These are phyloP conservation scores for Gliomastix tumulicola DNA, from an alignment of 2,329 filamentous ascomycete genomes.

Conservation along the genomic window DNA sequence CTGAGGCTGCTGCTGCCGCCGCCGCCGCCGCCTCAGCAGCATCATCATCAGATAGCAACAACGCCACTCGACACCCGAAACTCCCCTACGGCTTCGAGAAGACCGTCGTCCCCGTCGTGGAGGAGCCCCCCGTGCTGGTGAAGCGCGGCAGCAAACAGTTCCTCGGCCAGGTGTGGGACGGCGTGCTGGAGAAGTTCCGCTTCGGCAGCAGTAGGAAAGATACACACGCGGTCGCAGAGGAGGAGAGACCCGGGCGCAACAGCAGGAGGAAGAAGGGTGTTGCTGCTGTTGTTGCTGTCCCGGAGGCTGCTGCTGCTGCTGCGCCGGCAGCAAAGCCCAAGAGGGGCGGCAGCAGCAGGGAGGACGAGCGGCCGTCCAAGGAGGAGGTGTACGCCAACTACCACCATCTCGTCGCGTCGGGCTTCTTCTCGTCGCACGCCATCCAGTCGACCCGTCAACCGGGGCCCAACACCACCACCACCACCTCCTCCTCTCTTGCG, in stretches of 20 bases:
- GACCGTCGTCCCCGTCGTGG: conserved; percentile 2
- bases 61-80: too few species aligned
- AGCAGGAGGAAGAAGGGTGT: conserved; percentile 9
- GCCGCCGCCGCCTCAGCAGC: too few species aligned
- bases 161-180: conserved; percentile 29
- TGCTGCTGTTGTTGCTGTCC: too few species aligned
- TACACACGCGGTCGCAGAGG: conserved; percentile 3
- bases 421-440: conserved; percentile 52
- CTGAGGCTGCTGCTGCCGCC: conserved; percentile 17
- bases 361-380: conserved; percentile 19
- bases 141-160: conserved; percentile 18
- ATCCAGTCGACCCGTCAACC: conserved; percentile 49
- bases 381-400: conserved; percentile 52
- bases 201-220: conserved; percentile 2
- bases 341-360: background rate
- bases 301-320: too few species aligned
- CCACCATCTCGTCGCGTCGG: conserved; percentile 46
- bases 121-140: conserved; percentile 14
- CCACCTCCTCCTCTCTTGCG: conserved; percentile 7
- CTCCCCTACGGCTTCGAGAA: conserved; percentile 6
- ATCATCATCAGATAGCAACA: too few species aligned
- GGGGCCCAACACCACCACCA: conserved; percentile 8
- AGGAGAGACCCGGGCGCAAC: conserved; percentile 10
- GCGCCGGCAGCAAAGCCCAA: too few species aligned
- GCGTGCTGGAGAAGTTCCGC: conserved; percentile 22